These are phyloP conservation scores for Acanthamoeba royreba DNA, from an alignment of 208 protist genomes.

Conservation along the genomic window DNA sequence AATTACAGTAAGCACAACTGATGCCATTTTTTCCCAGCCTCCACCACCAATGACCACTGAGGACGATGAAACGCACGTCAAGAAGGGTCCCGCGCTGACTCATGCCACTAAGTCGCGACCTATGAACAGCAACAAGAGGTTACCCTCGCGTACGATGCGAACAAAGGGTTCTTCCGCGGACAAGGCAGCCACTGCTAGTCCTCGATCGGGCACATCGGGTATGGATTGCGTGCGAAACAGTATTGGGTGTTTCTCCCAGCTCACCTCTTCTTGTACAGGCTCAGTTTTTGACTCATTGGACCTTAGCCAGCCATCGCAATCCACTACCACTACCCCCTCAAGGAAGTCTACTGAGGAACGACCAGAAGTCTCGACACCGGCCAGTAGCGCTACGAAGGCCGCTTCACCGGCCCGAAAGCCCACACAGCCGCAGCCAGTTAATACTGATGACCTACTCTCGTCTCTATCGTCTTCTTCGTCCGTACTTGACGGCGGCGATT, in stretches of 20 bases:
- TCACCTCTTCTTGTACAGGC: not conserved
- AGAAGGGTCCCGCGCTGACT: not conserved
- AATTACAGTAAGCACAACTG: no score
- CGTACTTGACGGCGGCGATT: not conserved
- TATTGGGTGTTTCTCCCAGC: not conserved
- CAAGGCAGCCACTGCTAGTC: not conserved
- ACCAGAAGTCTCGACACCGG: not conserved
- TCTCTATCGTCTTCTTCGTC: not conserved
- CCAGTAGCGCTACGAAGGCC: no score
- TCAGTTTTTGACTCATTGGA: not conserved
- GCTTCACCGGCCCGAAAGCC: no score
- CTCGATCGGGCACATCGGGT: not conserved
- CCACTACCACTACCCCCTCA: not conserved
- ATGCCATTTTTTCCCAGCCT: no score
- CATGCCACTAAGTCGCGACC: not conserved
- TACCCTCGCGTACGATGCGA: not conserved
- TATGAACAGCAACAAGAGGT: not conserved
- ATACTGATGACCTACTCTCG: not conserved
- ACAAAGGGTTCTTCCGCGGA: not conserved
- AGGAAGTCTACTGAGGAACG: not conserved
- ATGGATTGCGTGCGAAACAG: not conserved
- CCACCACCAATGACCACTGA: no score
- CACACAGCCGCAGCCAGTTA: not conserved
- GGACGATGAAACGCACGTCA: not conserved
- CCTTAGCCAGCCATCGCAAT: not conserved